Evolutionary conservation across 169 alveolate genomes (phyloP).

Genomic region (Cyclospora cayetanensis): DNA sequence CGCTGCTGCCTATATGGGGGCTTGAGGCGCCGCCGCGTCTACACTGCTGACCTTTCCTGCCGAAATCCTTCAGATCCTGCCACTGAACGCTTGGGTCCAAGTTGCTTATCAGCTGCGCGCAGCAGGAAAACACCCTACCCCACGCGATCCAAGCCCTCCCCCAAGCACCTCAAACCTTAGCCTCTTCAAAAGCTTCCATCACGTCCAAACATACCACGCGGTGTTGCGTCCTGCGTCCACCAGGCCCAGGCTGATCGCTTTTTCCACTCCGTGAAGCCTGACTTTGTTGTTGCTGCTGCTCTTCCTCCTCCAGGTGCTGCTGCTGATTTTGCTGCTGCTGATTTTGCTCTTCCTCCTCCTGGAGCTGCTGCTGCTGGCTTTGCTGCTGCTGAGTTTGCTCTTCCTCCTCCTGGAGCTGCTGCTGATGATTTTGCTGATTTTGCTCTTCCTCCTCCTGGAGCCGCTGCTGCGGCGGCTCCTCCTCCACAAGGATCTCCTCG

Average conservation of each 20-base stretch:
- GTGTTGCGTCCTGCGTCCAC: background rate
- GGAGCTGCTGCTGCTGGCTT: no score
- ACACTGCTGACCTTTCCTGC: background rate
- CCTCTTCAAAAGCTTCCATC: no score
- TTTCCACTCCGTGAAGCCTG: no score
- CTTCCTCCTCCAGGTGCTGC: background rate
- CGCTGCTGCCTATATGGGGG: no score
- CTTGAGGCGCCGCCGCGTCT: no score
- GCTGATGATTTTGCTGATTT: background rate
- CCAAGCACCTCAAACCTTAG: background rate
- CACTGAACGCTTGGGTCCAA: background rate
- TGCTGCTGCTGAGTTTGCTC: no score
- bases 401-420: no score
- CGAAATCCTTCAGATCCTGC: background rate
- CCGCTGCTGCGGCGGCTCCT: conserved; percentile 32
- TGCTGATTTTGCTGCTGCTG: background rate
- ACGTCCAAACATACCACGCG: background rate
- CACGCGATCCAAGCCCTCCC: background rate
- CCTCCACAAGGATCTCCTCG: background rate
- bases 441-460: background rate
- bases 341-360: background rate
- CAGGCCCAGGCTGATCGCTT: no score
- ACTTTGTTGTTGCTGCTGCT: conserved; percentile 4
- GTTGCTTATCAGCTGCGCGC: background rate
- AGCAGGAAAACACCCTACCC: background rate